phyloP scores from a whole-genome alignment of 208 protist species.

The Tritrichomonas foetus region DNA sequence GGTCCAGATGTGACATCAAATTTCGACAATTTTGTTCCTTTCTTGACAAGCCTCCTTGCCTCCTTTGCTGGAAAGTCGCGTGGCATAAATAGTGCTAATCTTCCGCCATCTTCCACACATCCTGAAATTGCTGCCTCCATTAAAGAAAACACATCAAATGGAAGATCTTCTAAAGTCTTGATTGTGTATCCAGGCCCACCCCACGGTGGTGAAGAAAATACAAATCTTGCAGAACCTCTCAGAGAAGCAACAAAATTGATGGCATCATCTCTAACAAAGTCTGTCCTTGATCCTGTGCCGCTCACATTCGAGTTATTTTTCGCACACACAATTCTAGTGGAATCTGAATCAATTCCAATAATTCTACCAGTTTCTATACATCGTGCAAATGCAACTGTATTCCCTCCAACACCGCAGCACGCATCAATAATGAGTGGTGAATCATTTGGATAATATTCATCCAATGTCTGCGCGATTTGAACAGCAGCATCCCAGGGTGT shows the following conservation, averaged over 20 bases:
- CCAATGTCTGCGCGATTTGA: neutral
- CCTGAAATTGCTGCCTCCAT: neutral
- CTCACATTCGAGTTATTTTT: neutral
- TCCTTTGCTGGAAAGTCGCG: neutral
- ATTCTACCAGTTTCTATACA: neutral
- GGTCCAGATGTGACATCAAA: neutral
- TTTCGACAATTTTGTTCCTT: neutral
- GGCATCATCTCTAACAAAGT: neutral
- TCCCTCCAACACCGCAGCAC: neutral
- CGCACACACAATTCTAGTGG: neutral
- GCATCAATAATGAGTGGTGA: neutral
- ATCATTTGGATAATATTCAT: slow-evolving; percentile 7
- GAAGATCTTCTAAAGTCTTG: neutral
- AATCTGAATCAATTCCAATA: neutral
- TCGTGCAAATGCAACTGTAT: neutral
- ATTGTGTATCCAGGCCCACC: neutral
- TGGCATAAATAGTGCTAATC: neutral
- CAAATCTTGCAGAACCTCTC: neutral
- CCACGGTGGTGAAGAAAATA: neutral
- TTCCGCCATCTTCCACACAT: neutral
- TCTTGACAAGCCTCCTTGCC: neutral
- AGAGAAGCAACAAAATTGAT: neutral
- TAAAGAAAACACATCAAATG: neutral
- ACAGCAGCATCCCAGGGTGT: neutral
- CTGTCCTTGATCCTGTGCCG: neutral